Evolutionary conservation across 768 basidiomycete genomes (phyloP), one percentile per base, ranked within the genome.

Genomic region (Lactarius sanguifluus): DNA sequence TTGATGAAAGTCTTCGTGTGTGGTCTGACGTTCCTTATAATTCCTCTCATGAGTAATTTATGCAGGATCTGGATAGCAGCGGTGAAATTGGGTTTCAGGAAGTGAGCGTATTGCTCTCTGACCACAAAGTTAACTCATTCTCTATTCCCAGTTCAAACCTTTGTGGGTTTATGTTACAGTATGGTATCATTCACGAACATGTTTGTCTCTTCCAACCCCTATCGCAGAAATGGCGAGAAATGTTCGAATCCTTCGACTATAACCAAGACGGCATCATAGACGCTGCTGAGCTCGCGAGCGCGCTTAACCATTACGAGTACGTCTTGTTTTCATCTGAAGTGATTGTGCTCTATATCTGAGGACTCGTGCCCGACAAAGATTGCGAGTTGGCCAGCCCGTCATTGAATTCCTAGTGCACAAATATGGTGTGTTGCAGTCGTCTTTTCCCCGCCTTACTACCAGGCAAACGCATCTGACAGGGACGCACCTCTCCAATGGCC

Each of bases 1-100:
- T 32, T 62, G 50, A 62, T 62, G 61, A 32, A 18, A 18, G 30
- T 62, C n/a, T 62, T 62, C 28, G 61, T 62, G 23, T 10, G 61
- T 62, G 4, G 50, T 52, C 6, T 4, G n/a, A 1, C 1, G 2
- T 32, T 30, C n/a, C 15, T 25, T 28, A 2, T 23, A 7, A 25
- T 25, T 52, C 6, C 13, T 52, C 50, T 52, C 13, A 52, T 25
- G 13, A 25, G 5, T 52, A 0, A 7, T 32, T 56, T 34, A 23
- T 36, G n/a, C 20, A 62, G 61, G 61, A 62, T 18, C 7, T 62
- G 61, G 61, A 62, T 56, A 38, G 61, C 5, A 62, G 38, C 36
- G 61, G 61, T 10, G 61, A 43, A 43, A 62, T 62, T 7, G 54
- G 61, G 2, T 12, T 62, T 18, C 28, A 62, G 16, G 61, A 62